These are phyloP conservation scores for Kappamyces sp. DNA, from an alignment of 192 early-diverging fungal species.

Conservation along the genomic window DNA sequence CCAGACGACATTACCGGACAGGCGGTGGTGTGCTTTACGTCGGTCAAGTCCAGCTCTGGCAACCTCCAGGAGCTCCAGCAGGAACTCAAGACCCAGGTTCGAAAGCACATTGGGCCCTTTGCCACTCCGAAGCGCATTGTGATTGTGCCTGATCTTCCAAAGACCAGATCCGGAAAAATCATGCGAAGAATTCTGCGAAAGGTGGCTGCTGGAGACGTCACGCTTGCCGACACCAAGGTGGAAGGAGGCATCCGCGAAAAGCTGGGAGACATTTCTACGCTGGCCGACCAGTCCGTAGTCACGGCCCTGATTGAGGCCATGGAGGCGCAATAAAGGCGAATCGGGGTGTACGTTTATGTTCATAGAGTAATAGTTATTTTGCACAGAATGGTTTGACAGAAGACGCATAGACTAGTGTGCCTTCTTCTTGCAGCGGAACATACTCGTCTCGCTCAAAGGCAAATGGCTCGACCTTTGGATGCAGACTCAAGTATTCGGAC, in stretches of 20 bases:
- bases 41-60: slow-evolving; percentile 29
- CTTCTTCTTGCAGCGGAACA: slow-evolving; percentile 29
- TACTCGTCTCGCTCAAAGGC: slow-evolving; percentile 30
- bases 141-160: slow-evolving; percentile 82
- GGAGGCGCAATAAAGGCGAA: too few relatives aligned
- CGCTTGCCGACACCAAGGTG: slow-evolving; percentile 27
- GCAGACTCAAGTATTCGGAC: slow-evolving; percentile 28
- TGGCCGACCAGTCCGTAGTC: slow-evolving; percentile 74
- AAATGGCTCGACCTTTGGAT: slow-evolving; percentile 27
- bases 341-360: too few relatives aligned
- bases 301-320: slow-evolving; percentile 42
- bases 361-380: too few relatives aligned
- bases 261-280: slow-evolving; percentile 81
- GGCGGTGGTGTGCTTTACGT: slow-evolving; percentile 22
- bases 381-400: slow-evolving; percentile 1
- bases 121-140: slow-evolving; percentile 85
- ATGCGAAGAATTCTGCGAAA: slow-evolving; percentile 94
- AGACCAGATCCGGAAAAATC: slow-evolving; percentile 95
- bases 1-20: slow-evolving; percentile 80
- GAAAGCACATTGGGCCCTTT: slow-evolving; percentile 87
- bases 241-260: slow-evolving; percentile 48
- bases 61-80: slow-evolving; percentile 44
- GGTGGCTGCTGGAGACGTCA: slow-evolving; percentile 77
- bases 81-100: slow-evolving; percentile 70
- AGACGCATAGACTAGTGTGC: slow-evolving; percentile 22